A percentile compares a stretch with the other conserved stretches of the same genome.
Evolutionary conservation across 2,329 filamentous ascomycete genomes (phyloP).

Genomic region (Microdochium bolleyi): DNA sequence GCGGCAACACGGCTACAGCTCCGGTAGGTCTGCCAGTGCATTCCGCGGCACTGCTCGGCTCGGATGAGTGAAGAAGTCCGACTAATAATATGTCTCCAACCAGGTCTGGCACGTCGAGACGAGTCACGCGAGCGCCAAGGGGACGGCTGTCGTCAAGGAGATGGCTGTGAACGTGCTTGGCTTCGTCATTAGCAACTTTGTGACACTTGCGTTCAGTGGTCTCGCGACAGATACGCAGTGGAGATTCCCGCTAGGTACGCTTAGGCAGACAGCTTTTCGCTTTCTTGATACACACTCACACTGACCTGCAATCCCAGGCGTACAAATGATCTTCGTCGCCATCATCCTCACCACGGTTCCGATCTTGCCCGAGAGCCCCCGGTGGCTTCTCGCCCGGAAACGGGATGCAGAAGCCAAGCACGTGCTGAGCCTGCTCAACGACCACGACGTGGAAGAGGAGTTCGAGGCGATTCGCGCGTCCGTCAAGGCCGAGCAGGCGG

Average conservation of each 20-base stretch:
- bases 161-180: constrained; percentile 4
- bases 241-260: constrained; percentile 1
- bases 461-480: constrained; percentile 3
- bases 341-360: constrained; percentile 7
- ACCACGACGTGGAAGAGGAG: constrained; percentile 1
- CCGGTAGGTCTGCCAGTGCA: neutral
- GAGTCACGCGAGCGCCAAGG: constrained; percentile 5
- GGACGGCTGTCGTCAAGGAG: constrained; percentile 2
- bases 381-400: constrained; percentile 26
- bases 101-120: constrained; percentile 4
- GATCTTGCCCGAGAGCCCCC: constrained; percentile 21
- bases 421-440: constrained; percentile 1
- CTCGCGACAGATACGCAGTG: constrained; percentile 1
- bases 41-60: neutral
- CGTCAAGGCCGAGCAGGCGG: constrained; percentile 2
- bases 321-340: constrained; percentile 14
- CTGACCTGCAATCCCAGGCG: neutral
- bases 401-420: constrained; percentile 25
- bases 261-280: neutral
- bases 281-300: neutral
- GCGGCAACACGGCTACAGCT: constrained; percentile 20
- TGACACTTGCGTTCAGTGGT: constrained; percentile 3
- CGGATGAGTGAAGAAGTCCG: neutral
- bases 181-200: constrained; percentile 1
- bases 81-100: neutral